Base-by-base conservation (phyloP, 169 alveolate species). In the Perkinsus olseni region DNA sequence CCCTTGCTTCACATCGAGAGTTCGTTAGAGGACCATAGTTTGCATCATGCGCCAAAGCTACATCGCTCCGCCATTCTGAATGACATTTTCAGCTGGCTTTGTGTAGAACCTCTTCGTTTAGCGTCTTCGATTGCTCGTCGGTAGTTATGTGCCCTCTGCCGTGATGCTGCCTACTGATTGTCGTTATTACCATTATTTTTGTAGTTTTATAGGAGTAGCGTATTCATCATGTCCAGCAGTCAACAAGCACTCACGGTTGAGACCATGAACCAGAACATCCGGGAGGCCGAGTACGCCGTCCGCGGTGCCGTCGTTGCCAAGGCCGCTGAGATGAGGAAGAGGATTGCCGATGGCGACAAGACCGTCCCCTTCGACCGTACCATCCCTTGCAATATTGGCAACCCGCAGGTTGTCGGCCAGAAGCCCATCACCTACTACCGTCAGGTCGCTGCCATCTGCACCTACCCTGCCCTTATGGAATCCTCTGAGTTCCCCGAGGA, bases 361-460 rank as follows among this genome's bases (percentile, higher is more conserved):
- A 17, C 74, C 38, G 74, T 94, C 51, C 94, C 94, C 38, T 94
- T 93, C 92, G 91, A 74, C 37, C 40, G 74, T 4, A 74, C 95
- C 39, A 93, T 94, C 74, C 90, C 90, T 45, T 94, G 94, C 92
- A 94, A 96, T 94, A 95, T 94, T 0, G 97, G 97, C 37, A 95
- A 96, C 38, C 97, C 97, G 6, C 96, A 94, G 91, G 95, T 92
- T 0, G 94, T 96, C 0, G 97, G 97, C 17, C 96, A 94, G 94
- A 92, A 62, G 31, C 97, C 97, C 39, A 38, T 96, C 31, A 92
- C 96, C 38, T 96, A 94, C 93, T 91, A 91, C 93, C 74, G 97
- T 34, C 95, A 95, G 93, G 97, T 93, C 38, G 74, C 93, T 0
- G 95, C 91, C 3, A 36, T 62, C 28, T 62, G 82, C 82, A 62